These are phyloP conservation scores for Diaporthe sp. DNA, from an alignment of 2,329 filamentous ascomycete genomes.

Conservation along the genomic window DNA sequence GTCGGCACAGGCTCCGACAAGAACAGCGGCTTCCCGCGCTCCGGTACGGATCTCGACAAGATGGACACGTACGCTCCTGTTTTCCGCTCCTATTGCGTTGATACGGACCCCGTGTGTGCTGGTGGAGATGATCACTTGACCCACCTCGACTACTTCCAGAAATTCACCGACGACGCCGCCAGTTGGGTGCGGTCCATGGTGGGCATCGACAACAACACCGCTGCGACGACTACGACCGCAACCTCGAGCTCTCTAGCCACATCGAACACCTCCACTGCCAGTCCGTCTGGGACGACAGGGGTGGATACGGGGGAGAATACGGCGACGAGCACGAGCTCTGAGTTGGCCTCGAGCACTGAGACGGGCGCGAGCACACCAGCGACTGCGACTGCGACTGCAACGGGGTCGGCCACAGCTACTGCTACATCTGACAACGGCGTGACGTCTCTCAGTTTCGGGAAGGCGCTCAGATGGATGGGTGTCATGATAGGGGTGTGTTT, in stretches of 20 bases:
- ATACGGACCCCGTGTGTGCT: slow-evolving; percentile 55
- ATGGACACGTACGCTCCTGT: slow-evolving; percentile 45
- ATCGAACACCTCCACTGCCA: background rate
- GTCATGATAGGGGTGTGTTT: slow-evolving; percentile 12
- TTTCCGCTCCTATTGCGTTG: slow-evolving; percentile 51
- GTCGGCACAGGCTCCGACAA: slow-evolving; percentile 18
- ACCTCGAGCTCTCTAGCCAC: background rate
- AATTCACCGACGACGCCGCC: slow-evolving; percentile 45
- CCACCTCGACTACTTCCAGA: slow-evolving; percentile 54
- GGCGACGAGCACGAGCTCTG: background rate
- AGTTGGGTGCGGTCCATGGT: slow-evolving; percentile 33
- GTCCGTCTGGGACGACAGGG: background rate
- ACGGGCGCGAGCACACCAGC: background rate
- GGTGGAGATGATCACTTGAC: slow-evolving; percentile 44
- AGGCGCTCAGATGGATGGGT: background rate
- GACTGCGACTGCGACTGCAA: background rate
- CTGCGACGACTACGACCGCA: background rate
- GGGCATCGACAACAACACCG: background rate
- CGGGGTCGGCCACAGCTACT: background rate
- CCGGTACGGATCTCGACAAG: slow-evolving; percentile 40
- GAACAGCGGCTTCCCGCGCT: slow-evolving; percentile 4
- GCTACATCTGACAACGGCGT: background rate
- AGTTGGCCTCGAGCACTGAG: background rate
- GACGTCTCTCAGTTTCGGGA: background rate
- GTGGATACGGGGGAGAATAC: background rate